Evolutionary conservation across 2,329 filamentous ascomycete genomes (phyloP), one percentile per base, ranked within the genome.

Genomic region (Xylogone sp.): DNA sequence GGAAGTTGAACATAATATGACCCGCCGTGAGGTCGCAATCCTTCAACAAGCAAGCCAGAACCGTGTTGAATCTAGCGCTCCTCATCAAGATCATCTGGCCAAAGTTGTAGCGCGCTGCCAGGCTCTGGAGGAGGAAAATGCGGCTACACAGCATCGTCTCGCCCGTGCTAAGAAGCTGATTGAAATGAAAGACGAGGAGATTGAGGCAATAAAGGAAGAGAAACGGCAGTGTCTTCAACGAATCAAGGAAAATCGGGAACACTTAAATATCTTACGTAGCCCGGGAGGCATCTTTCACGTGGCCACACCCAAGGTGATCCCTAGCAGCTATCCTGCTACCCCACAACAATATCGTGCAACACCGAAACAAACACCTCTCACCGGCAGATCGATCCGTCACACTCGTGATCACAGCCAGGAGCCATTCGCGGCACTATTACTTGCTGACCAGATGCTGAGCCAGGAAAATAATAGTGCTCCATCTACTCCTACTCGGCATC

Each of bases 1-100:
- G 59, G 87, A 86, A 31, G 92, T 97, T 4, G 93, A 97, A 69
- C 88, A 96, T 62, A 88, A 94, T 58, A 92, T 97, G 82, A 87
- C 87, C n/a, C 83, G 90, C 56, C 81, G 88, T 20, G 91, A 97
- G 69, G 87, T 96, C 19, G 88, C 96, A 55, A 88, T 92, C 12
- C 74, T 97, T 22, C 87, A 94, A 64, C 81, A 87, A 65, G 81
- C 83, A 48, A 81, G 80, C 48, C 83, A 86, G 54, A 78, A 78
- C 3, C 75, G 76, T 44, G 75, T 74, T 20, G 78, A 83, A 53
- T 70, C 79, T 51, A 77, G 72, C 58, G 70, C 71, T 6, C 48
- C 58, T 19, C 48, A 42, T 22, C 73, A 77, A 3, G 78, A 83
- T 47, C 76, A 77, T 20, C 74, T 78, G 51, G 77, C 76, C 52